Evolutionary conservation across 306 rosid genomes (phyloP).

Genomic region (Urtica urens): DNA sequence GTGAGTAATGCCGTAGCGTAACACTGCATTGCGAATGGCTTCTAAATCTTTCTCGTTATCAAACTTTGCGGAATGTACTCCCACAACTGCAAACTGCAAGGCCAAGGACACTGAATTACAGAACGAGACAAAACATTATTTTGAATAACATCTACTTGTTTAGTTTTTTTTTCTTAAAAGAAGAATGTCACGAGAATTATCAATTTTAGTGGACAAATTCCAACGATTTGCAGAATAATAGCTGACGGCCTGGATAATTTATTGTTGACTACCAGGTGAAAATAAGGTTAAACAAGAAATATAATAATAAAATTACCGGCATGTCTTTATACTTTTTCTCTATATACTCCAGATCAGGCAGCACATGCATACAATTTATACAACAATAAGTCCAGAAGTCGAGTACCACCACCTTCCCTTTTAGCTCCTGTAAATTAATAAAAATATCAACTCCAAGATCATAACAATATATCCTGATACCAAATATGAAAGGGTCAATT

Average conservation of each 20-base stretch:
- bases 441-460: constrained; percentile 7
- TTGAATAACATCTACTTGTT: not conserved
- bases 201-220: too few relatives aligned
- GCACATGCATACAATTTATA: constrained; percentile 92
- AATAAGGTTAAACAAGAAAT: too few relatives aligned
- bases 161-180: too few relatives aligned
- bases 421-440: constrained; percentile 58
- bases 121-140: not conserved
- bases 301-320: constrained; percentile 51
- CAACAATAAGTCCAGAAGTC: constrained; percentile 98
- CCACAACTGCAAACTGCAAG: constrained; percentile 74
- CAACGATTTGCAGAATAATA: too few relatives aligned
- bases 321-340: constrained; percentile 82
- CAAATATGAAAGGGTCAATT: constrained; percentile 16
- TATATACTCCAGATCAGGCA: constrained; percentile 80
- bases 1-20: constrained; percentile 84
- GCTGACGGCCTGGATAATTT: too few relatives aligned
- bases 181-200: too few relatives aligned
- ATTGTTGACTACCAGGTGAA: too few relatives aligned
- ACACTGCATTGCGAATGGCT: constrained; percentile 92
- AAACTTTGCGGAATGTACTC: constrained; percentile 96
- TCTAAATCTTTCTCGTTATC: constrained; percentile 94
- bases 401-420: constrained; percentile 83
- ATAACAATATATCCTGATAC: constrained; percentile 10
- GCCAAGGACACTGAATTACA: constrained; percentile 7